phyloP scores from a whole-genome alignment of 1,284 basidiomycete species.

The Anthracocystis panici-leucophaei region DNA sequence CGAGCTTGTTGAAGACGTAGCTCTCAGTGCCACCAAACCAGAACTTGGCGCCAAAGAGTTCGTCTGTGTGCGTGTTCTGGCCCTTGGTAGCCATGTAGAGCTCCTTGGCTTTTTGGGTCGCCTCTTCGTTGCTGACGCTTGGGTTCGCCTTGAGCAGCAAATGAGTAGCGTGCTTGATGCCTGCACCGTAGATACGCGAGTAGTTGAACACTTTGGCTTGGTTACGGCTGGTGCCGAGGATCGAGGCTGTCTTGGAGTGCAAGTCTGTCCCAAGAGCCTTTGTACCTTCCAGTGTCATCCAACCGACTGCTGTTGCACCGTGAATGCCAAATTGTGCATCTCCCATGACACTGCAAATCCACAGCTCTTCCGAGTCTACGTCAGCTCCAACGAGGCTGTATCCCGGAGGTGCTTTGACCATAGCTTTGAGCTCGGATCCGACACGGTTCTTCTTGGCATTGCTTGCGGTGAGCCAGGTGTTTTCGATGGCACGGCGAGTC shows the following conservation, averaged over 20 bases:
- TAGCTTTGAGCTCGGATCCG: slow-evolving; percentile 96
- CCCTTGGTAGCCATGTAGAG: slow-evolving; percentile 96
- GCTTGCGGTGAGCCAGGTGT: slow-evolving; percentile 97
- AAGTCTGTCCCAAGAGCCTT: slow-evolving; percentile 94
- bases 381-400: slow-evolving; percentile 97
- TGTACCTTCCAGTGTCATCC: slow-evolving; percentile 99
- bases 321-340: slow-evolving; percentile 98
- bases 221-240: slow-evolving; percentile 91
- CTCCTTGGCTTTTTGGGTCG: slow-evolving; percentile 83
- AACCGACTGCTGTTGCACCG: slow-evolving; percentile 95
- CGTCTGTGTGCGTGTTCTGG: slow-evolving; percentile 67
- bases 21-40: slow-evolving; percentile 98
- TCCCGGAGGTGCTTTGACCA: slow-evolving; percentile 92
- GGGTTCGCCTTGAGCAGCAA: slow-evolving; percentile 89
- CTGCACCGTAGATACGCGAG: slow-evolving; percentile 97
- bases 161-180: slow-evolving; percentile 91
- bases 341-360: slow-evolving; percentile 99
- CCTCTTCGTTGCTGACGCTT: slow-evolving; percentile 81
- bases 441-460: slow-evolving; percentile 98
- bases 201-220: slow-evolving; percentile 99
- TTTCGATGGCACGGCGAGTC: slow-evolving; percentile 95
- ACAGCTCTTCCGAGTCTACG: slow-evolving; percentile 97
- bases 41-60: slow-evolving; percentile 76
- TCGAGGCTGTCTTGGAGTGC: slow-evolving; percentile 95
- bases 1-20: slow-evolving; percentile 98